A percentile compares a stretch with the other conserved stretches of the same genome.
Evolutionary conservation across 805 yeast genomes (phyloP).

Genomic region (Saturnispora quitensis): DNA sequence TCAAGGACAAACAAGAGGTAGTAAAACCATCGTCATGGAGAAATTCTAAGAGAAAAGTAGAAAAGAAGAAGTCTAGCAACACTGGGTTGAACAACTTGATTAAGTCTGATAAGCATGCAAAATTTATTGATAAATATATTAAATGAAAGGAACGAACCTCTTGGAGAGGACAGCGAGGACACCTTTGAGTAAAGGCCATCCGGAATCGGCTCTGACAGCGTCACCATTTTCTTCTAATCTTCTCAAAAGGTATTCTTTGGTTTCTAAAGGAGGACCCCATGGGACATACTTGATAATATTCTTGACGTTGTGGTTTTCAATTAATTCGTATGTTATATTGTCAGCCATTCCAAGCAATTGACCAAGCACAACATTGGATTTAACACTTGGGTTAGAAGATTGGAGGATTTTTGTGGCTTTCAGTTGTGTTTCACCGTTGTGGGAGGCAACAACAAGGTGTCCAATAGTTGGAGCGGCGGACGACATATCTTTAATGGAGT

Average conservation of each 20-base stretch:
- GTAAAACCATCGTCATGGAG: conserved; percentile 8
- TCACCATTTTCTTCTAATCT: conserved; percentile 95
- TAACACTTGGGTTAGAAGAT: conserved; percentile 20
- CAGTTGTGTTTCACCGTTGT: conserved; percentile 70
- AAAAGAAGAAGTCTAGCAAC: conserved; percentile 14
- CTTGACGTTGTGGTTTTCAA: conserved; percentile 51
- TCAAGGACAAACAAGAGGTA: conserved; percentile 11
- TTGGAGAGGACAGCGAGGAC: conserved; percentile 31
- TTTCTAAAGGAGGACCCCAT: conserved; percentile 95
- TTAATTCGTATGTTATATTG: conserved; percentile 68
- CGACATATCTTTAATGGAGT: conserved; percentile 51
- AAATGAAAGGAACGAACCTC: conserved; percentile 23
- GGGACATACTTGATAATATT: conserved; percentile 91
- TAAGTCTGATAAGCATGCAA: conserved; percentile 33
- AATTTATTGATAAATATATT: conserved; percentile 33
- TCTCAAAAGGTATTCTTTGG: conserved; percentile 81
- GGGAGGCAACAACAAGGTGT: conserved; percentile 85
- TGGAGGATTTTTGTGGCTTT: conserved; percentile 53
- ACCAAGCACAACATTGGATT: conserved; percentile 69
- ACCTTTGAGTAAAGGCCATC: conserved; percentile 61
- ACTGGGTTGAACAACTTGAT: conserved; percentile 23
- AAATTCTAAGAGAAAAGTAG: conserved; percentile 11
- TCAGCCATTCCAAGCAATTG: conserved; percentile 96
- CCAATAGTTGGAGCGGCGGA: conserved; percentile 41
- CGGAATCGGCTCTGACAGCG: conserved; percentile 78